These are phyloP conservation scores for Elsinoe necatrix DNA, from an alignment of 2,329 filamentous ascomycete species.

Conservation along the genomic window DNA sequence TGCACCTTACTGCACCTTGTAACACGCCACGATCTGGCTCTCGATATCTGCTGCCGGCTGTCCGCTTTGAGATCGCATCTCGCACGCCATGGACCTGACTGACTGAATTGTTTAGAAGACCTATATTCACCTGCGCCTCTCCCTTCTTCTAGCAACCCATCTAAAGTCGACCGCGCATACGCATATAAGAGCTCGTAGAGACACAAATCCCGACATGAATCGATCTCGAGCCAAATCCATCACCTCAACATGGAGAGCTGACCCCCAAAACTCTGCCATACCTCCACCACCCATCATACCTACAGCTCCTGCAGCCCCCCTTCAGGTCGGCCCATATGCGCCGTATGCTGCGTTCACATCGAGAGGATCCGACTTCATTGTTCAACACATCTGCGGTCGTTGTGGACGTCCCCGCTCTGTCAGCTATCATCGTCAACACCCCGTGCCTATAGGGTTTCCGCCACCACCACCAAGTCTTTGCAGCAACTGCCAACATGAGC, in stretches of 20 bases:
- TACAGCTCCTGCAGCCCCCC: neutral
- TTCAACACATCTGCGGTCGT: conserved; percentile 28
- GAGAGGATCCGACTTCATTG: conserved; percentile 11
- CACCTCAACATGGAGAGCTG: conserved; percentile 8
- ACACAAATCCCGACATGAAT: neutral
- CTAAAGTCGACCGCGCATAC: no score
- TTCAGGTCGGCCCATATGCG: neutral
- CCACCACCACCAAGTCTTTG: conserved; percentile 29
- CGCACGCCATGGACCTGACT: neutral
- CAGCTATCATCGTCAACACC: conserved; percentile 29
- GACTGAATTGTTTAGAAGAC: neutral
- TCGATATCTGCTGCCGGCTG: neutral
- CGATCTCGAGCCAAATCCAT: neutral
- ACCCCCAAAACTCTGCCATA: neutral
- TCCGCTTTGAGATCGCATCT: neutral
- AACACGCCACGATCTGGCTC: no score
- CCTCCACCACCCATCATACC: neutral
- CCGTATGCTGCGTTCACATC: conserved; percentile 11
- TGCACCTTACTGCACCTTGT: no score
- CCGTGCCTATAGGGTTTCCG: conserved; percentile 26
- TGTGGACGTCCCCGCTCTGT: conserved; percentile 28
- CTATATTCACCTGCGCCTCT: neutral
- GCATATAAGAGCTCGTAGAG: neutral
- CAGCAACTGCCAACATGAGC: conserved; percentile 24
- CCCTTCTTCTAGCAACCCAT: neutral